Evolutionary conservation across 2,329 filamentous ascomycete genomes (phyloP).

Genomic region (Aspergillus awamori): DNA sequence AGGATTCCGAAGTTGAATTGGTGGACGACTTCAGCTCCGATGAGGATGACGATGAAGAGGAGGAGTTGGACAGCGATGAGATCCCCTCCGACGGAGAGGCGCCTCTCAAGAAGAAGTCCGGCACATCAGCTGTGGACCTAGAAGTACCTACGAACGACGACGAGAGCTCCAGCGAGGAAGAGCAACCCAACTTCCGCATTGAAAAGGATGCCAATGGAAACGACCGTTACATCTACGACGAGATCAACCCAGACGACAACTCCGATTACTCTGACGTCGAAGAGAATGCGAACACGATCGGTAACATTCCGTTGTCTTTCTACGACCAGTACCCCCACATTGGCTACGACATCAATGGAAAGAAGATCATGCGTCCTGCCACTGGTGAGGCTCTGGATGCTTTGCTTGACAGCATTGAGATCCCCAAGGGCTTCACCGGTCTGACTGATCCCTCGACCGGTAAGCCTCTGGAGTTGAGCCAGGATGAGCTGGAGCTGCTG

Average conservation of each 20-base stretch:
- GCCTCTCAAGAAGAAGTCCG: constrained; percentile 42
- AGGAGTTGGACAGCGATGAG: constrained; percentile 54
- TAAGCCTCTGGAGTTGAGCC: constrained; percentile 83
- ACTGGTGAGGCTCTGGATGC: constrained; percentile 92
- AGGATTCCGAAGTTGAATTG: constrained; percentile 56
- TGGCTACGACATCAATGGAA: constrained; percentile 98
- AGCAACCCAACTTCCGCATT: constrained; percentile 59
- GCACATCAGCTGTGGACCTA: constrained; percentile 25
- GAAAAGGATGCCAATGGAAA: constrained; percentile 87
- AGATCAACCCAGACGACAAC: constrained; percentile 93
- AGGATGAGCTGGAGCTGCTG: constrained; percentile 85
- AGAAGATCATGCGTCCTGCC: constrained; percentile 94
- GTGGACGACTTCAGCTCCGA: constrained; percentile 57
- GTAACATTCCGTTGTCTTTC: constrained; percentile 88
- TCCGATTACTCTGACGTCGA: constrained; percentile 90
- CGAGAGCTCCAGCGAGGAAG: constrained; percentile 37
- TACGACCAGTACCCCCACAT: constrained; percentile 99
- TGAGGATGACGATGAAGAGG: constrained; percentile 54
- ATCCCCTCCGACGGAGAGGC: constrained; percentile 51
- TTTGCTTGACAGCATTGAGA: constrained; percentile 90
- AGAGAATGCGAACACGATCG: constrained; percentile 84
- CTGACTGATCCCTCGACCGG: constrained; percentile 92
- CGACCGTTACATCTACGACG: constrained; percentile 85
- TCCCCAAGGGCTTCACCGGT: constrained; percentile 96
- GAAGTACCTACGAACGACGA: constrained; percentile 16